Evolutionary conservation across 202 grass and related monocot species (phyloP), one percentile per base, ranked within the genome.

Genomic region (Setaria viridis): DNA sequence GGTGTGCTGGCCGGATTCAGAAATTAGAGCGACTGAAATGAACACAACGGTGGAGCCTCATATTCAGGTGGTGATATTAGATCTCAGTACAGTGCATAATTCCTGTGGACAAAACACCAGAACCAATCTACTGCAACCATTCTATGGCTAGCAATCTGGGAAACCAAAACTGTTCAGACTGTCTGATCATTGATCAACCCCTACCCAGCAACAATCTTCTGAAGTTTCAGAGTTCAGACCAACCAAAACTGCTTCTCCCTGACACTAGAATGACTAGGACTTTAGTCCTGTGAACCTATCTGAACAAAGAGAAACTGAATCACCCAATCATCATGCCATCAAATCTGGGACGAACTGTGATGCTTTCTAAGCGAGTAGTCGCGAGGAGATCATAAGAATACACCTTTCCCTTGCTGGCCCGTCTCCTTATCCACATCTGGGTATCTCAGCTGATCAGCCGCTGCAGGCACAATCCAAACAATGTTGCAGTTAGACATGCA

Each of bases 351-450:
- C 3, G n/a, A 76, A 62, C 13, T 62, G 29, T 9, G 29, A 70
- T 53, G 63, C 12, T 60, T 60, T 68, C 4, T 17, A 78, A 60
- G 74, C 16, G 63, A 41, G 29, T 42, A 76, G 55, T 48, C 0
- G 11, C 39, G 7, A 42, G 20, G 11, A 3, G 17, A 14, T 85
- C 53, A 45, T 29, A 33, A 53, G 20, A 41, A 9, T 19, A 41
- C 9, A 9, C 9, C 67, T 51, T 51, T 46, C 6, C 11, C 32
- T 16, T 59, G 19, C 39, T 87, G n/a, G 2, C 9, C 12, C 34
- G 43, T 16, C 79, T 59, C 63, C 21, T 25, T 66, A 59, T 62
- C 45, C 50, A 82, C 39, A 82, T 76, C 63, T 41, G 85, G 85
- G 72, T 33, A 82, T 70, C 69, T 69, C 30, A 82, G 16, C 43